phyloP scores from a whole-genome alignment of 2,329 filamentous ascomycete species.

The Phaeosphaeriaceae sp. region DNA sequence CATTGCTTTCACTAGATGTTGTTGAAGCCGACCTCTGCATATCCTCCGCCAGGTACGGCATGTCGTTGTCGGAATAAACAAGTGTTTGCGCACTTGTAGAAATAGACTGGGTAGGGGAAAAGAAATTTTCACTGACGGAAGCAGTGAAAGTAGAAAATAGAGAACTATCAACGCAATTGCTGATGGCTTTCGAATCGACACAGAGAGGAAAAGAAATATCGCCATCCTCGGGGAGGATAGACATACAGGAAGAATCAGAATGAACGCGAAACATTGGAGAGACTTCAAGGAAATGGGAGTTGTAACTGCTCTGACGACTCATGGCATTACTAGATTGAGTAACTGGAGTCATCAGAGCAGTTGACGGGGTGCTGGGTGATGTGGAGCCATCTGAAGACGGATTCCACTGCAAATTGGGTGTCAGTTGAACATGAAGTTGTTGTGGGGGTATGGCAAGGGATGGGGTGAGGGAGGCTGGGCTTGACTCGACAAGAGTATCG shows the following conservation, averaged over 20 bases:
- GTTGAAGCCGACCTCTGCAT: slow-evolving; percentile 59
- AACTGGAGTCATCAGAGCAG: slow-evolving; percentile 47
- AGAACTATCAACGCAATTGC: slow-evolving; percentile 38
- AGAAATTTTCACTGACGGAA: slow-evolving; percentile 46
- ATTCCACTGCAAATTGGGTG: slow-evolving; percentile 40
- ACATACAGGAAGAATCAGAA: slow-evolving; percentile 49
- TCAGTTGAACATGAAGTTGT: slow-evolving; percentile 40
- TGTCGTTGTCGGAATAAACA: slow-evolving; percentile 35
- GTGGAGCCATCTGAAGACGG: slow-evolving; percentile 41
- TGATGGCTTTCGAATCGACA: slow-evolving; percentile 44
- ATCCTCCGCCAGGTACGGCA: slow-evolving; percentile 51
- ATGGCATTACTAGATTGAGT: slow-evolving; percentile 48
- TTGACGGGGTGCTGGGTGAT: slow-evolving; percentile 46
- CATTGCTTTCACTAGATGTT: slow-evolving; percentile 40
- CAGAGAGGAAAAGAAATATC: slow-evolving; percentile 42
- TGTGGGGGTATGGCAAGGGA: slow-evolving; percentile 26
- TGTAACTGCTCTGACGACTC: slow-evolving; percentile 56
- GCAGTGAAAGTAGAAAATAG: slow-evolving; percentile 40
- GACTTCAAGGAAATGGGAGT: slow-evolving; percentile 49
- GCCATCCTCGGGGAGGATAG: slow-evolving; percentile 46
- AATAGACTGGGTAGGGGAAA: slow-evolving; percentile 38
- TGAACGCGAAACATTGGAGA: slow-evolving; percentile 54
- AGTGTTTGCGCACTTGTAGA: slow-evolving; percentile 43
- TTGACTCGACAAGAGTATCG: slow-evolving; percentile 36
- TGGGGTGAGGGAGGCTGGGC: slow-evolving; percentile 28